Percentiles rank a stretch among this genome's conserved stretches.
Conservation (phyloP, 2,329 filamentous ascomycete species). For the Immersiporthe knoxdaviesiana region DNA sequence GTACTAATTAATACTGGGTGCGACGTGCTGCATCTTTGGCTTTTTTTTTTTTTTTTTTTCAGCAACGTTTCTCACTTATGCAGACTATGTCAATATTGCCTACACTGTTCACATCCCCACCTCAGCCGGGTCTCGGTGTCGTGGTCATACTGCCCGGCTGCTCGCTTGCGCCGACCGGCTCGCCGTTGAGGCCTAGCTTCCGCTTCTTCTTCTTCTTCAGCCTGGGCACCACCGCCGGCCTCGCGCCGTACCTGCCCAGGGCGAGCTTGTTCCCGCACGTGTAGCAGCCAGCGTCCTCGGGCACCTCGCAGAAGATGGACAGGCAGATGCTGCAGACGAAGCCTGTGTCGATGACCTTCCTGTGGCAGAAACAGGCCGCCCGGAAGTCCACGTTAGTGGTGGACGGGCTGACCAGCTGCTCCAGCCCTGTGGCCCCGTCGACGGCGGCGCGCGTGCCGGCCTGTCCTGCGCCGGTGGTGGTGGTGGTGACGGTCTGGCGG, state of each 20-base stretch:
- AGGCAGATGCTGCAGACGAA: constrained; percentile 97
- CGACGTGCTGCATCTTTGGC: too few species aligned
- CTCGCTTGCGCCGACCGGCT: constrained; percentile 44
- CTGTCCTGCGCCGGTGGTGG: constrained; percentile 31
- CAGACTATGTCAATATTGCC: neutral
- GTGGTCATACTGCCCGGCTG: constrained; percentile 63
- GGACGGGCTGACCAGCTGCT: constrained; percentile 75
- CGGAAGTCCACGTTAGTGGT: constrained; percentile 91
- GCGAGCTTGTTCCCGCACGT: constrained; percentile 81
- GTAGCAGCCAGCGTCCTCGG: constrained; percentile 69
- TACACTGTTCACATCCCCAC: neutral
- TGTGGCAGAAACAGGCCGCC: constrained; percentile 97
- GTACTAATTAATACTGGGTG: neutral
- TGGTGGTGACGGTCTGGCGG: constrained; percentile 42
- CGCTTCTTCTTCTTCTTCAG: constrained; percentile 80
- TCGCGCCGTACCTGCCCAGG: constrained; percentile 75
- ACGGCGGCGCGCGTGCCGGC: constrained; percentile 52
- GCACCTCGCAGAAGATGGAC: constrained; percentile 82
- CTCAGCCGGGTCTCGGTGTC: constrained; percentile 53
- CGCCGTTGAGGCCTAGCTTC: constrained; percentile 52
- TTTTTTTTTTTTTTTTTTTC: too few species aligned
- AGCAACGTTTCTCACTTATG: neutral
- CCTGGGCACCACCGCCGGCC: constrained; percentile 73
- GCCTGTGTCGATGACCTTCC: constrained; percentile 85
- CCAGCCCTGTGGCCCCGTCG: constrained; percentile 26